Conservation (phyloP, 1,139 yeast species). For the Geotrichum cucujoidarum region DNA sequence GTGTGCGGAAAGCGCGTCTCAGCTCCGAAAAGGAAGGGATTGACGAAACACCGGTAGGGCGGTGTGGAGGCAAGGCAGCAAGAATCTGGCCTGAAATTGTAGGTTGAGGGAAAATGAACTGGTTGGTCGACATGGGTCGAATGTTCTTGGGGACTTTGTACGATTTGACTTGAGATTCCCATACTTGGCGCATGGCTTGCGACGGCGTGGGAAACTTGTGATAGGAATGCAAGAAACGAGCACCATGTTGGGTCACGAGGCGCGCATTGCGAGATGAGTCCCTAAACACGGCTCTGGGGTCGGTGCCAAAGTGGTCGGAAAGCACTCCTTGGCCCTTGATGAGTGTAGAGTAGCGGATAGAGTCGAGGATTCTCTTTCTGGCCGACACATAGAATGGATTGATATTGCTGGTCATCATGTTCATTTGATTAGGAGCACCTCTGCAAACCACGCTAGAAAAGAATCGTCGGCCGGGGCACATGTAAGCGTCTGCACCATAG, state of each 20-base stretch:
- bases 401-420: conserved; percentile 1
- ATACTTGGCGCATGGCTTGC: conserved; percentile 1
- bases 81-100: conserved; percentile 1
- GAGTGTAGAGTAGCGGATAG: background rate
- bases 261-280: background rate
- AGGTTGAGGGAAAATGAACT: conserved; percentile 14
- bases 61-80: background rate
- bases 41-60: background rate
- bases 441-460: background rate
- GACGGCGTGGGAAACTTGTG: conserved; percentile 3
- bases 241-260: background rate
- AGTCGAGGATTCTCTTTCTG: background rate
- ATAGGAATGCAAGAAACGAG: background rate
- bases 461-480: conserved; percentile 2
- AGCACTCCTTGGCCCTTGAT: background rate
- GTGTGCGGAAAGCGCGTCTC: conserved; percentile 13
- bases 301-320: background rate
- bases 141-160: background rate
- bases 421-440: background rate
- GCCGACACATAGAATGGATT: background rate
- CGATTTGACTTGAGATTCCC: conserved; percentile 5
- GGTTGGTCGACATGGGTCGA: conserved; percentile 1
- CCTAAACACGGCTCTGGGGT: background rate
- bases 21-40: conserved; percentile 14
- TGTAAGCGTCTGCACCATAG: background rate